Conservation (phyloP, 768 basidiomycete genomes). For the Suillus cothurnatus region DNA sequence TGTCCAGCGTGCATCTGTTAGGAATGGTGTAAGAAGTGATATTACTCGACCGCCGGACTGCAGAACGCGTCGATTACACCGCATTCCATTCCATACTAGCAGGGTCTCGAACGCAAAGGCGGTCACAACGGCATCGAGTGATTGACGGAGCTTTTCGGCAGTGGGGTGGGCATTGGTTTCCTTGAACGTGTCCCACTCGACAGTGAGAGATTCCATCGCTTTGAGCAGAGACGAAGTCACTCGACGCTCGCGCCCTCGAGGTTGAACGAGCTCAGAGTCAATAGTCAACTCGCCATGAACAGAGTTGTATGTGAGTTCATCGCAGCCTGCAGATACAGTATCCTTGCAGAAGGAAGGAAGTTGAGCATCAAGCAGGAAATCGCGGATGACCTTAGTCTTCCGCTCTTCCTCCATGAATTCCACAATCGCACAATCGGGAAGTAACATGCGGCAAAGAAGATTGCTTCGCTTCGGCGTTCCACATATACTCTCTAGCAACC, state of each 20-base stretch:
- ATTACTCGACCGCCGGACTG: conserved; percentile 62
- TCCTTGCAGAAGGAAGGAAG: conserved; percentile 46
- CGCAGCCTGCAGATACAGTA: conserved; percentile 1
- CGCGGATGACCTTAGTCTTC: conserved; percentile 59
- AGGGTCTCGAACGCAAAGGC: conserved; percentile 71
- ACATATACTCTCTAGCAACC: conserved; percentile 66
- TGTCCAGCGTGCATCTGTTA: conserved; percentile 51
- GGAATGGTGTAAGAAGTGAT: conserved; percentile 43
- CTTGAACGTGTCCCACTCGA: conserved; percentile 50
- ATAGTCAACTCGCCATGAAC: background rate
- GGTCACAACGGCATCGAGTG: conserved; percentile 68
- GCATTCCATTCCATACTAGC: conserved; percentile 64
- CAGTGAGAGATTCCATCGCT: conserved; percentile 51
- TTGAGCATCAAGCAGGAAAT: conserved; percentile 68
- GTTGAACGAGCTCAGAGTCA: conserved; percentile 42
- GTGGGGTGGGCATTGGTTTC: conserved; percentile 42
- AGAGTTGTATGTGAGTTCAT: background rate
- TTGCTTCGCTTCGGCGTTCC: conserved; percentile 49
- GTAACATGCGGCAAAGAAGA: conserved; percentile 48
- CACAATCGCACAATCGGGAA: conserved; percentile 73
- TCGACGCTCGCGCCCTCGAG: conserved; percentile 60
- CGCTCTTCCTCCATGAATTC: conserved; percentile 60
- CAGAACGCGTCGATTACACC: conserved; percentile 60
- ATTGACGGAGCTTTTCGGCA: conserved; percentile 64
- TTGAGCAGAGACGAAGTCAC: conserved; percentile 65